These are phyloP conservation scores for Purshia tridentata DNA, from an alignment of 306 rosid species.

Conservation along the genomic window DNA sequence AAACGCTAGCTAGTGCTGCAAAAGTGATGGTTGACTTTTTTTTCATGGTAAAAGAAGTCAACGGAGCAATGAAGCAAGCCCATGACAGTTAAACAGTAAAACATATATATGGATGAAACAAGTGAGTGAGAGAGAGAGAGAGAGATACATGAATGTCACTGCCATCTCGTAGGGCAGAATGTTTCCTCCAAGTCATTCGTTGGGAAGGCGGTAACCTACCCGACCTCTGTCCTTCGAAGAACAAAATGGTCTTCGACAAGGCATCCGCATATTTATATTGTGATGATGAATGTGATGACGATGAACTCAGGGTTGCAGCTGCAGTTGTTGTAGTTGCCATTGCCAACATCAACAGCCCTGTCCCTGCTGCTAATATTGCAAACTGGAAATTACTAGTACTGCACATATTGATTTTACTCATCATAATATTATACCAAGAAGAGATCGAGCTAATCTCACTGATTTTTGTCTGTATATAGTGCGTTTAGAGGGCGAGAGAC, in stretches of 20 bases:
- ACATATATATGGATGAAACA: too few species aligned
- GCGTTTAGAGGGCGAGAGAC: too few species aligned
- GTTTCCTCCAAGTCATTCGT: constrained; percentile 20
- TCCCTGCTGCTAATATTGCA: background rate
- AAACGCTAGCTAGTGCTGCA: too few species aligned
- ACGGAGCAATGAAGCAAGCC: too few species aligned
- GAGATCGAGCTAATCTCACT: too few species aligned
- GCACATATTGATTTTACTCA: background rate
- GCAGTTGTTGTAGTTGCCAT: background rate
- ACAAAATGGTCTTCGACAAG: constrained; percentile 15
- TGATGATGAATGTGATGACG: constrained; percentile 4
- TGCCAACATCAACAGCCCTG: background rate
- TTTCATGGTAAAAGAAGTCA: too few species aligned
- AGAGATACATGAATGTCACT: background rate
- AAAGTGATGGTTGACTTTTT: too few species aligned
- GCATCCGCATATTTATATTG: constrained; percentile 14
- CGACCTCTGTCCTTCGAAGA: constrained; percentile 26
- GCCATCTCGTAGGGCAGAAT: constrained; percentile 17
- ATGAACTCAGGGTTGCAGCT: background rate
- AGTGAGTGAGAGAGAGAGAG: too few species aligned
- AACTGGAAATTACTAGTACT: background rate
- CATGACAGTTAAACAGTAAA: too few species aligned
- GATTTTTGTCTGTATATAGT: too few species aligned
- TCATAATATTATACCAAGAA: background rate
- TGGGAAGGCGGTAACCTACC: constrained; percentile 12